These are phyloP conservation scores for sweet orange (Citrus sinensis) DNA, from an alignment of 345 rosid species.

Conservation along the genomic window DVS_A1.0 CM039163.1:51532001-51532500, in stretches of 20 bases:
- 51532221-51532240: slow-evolving; percentile 54
- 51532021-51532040: slow-evolving; percentile 32
- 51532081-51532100: slow-evolving; percentile 46
- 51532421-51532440: fast-evolving
- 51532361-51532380: too few species aligned
- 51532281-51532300: too few species aligned
- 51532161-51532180: too few species aligned
- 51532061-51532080: slow-evolving; percentile 67
- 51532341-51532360: too few species aligned
- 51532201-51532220: slow-evolving; percentile 88
- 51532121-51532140: too few species aligned
- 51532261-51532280: slow-evolving; percentile 53
- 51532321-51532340: too few species aligned
- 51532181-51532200: slow-evolving; percentile 71
- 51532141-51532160: too few species aligned
- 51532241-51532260: slow-evolving; percentile 72
- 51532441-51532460: fast-evolving
- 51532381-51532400: too few species aligned
- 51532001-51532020: slow-evolving; percentile 49
- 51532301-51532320: too few species aligned
- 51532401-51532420: fast-evolving
- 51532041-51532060: slow-evolving; percentile 69
- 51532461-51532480: too few species aligned
- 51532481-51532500: too few species aligned
- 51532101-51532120: too few species aligned